phyloP scores from a whole-genome alignment of 352 stramenopile species.

The Pythium myriotylum region DNA sequence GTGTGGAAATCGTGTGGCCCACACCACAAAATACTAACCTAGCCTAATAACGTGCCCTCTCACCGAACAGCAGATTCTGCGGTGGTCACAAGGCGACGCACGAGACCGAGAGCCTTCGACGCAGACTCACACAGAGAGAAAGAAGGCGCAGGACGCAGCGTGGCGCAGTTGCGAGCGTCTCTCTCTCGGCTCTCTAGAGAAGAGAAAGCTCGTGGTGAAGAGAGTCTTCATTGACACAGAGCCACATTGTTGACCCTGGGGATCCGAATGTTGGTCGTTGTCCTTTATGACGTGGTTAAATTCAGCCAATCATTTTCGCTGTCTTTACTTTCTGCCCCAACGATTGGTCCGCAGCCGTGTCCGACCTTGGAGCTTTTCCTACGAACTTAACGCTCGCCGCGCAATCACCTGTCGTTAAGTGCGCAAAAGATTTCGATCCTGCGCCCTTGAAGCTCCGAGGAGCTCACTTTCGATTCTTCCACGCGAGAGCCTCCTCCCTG shows the following conservation, averaged over 20 bases:
- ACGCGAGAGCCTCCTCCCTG: neutral
- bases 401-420: too few species aligned
- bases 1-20: constrained; percentile 11
- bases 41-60: constrained; percentile 8
- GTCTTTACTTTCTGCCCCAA: constrained; percentile 3
- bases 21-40: constrained; percentile 7
- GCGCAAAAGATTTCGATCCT: too few species aligned
- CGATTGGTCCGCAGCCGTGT: constrained; percentile 18
- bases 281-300: neutral
- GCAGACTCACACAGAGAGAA: too few species aligned
- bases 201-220: too few species aligned
- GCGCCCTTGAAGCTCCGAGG: neutral
- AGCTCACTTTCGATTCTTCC: constrained; percentile 40
- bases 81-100: too few species aligned
- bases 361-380: constrained; percentile 8
- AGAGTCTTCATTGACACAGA: constrained; percentile 1
- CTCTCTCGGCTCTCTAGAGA: too few species aligned
- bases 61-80: too few species aligned
- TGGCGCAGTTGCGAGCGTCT: too few species aligned
- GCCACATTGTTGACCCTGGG: neutral
- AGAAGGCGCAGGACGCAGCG: too few species aligned
- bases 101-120: too few species aligned
- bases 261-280: neutral
- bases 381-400: too few species aligned
- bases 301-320: constrained; percentile 19